These are phyloP conservation scores for Schizosaccharomyces versatilis DNA, from an alignment of 1,139 yeast genomes.

Conservation along the genomic window DNA sequence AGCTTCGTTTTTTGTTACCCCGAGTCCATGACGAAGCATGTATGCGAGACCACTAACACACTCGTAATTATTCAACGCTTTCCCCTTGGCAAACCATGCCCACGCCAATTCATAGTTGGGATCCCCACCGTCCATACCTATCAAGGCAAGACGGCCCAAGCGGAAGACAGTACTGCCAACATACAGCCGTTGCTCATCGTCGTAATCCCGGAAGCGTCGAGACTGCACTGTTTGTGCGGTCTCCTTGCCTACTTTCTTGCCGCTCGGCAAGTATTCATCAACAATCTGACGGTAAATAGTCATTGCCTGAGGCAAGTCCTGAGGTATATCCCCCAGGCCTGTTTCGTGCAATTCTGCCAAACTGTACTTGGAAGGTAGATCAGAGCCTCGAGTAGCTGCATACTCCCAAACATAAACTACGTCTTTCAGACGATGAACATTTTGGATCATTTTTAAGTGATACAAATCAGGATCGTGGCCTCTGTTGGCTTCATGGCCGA, in stretches of 20 bases:
- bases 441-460: not conserved
- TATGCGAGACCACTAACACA: too few relatives aligned
- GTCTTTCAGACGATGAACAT: not conserved
- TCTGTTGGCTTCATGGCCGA: not conserved
- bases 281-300: not conserved
- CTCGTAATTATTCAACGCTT: too few relatives aligned
- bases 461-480: not conserved
- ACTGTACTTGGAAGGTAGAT: not conserved
- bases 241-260: not conserved
- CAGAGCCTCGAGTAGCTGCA: not conserved
- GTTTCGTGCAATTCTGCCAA: not conserved
- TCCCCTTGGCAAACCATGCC: not conserved
- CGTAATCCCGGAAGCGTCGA: too few relatives aligned
- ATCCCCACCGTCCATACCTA: not conserved
- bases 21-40: too few relatives aligned
- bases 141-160: not conserved
- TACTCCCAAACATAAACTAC: not conserved
- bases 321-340: not conserved
- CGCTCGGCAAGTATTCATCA: not conserved
- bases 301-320: not conserved
- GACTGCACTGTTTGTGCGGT: not conserved
- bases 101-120: not conserved
- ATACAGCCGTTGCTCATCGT: not conserved
- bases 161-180: not conserved
- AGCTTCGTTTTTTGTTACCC: too few relatives aligned